These are phyloP conservation scores for Starmerella vaccinii DNA, from an alignment of 805 yeast species.

Conservation along the genomic window DNA sequence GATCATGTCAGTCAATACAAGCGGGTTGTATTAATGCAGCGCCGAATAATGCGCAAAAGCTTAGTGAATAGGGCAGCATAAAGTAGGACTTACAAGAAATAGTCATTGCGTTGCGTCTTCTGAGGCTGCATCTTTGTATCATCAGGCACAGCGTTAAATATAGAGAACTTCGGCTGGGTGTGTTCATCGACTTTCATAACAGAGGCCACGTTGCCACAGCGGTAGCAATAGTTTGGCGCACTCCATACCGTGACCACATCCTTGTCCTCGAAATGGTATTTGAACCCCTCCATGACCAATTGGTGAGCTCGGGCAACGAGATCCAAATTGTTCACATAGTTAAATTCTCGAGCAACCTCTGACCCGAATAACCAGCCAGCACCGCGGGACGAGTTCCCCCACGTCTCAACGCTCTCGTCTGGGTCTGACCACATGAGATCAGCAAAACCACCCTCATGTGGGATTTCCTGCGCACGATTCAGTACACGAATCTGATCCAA, in stretches of 20 bases:
- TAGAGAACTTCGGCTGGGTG: conserved; percentile 78
- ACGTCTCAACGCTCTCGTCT: conserved; percentile 80
- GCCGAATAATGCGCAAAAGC: not conserved
- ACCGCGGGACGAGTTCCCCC: conserved; percentile 98
- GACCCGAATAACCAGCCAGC: conserved; percentile 98
- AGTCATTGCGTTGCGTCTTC: conserved; percentile 33
- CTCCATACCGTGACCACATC: conserved; percentile 98
- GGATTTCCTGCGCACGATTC: conserved; percentile 94
- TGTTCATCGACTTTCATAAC: conserved; percentile 92
- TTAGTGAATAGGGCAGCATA: not conserved
- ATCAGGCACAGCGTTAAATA: conserved; percentile 91
- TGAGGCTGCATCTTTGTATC: conserved; percentile 33
- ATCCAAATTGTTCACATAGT: conserved; percentile 81
- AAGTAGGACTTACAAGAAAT: conserved; percentile 27
- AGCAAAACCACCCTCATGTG: conserved; percentile 98
- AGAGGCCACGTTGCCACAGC: conserved; percentile 97
- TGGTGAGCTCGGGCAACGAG: conserved; percentile 95
- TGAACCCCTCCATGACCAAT: conserved; percentile 95
- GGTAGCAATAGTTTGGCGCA: conserved; percentile 92
- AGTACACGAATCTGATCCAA: conserved; percentile 90
- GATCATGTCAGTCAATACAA: too few species aligned
- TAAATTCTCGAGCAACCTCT: conserved; percentile 88
- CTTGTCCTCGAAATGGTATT: conserved; percentile 90
- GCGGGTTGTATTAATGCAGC: not conserved
- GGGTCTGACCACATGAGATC: conserved; percentile 98